Conservation (phyloP, 257 asterid genomes). For the Cynanchum wilfordii region DNA sequence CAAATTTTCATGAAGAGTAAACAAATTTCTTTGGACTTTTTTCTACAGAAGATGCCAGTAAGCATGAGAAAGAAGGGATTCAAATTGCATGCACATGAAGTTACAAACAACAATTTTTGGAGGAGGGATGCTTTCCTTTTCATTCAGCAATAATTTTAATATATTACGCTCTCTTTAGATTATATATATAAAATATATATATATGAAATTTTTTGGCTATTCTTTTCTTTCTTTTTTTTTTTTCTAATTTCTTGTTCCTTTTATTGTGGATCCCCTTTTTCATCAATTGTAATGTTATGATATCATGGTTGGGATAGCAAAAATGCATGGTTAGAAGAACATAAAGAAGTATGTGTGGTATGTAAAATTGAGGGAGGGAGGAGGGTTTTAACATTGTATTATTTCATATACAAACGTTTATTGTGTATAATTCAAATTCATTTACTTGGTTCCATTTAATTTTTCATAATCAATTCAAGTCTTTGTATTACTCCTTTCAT, state of each 20-base stretch:
- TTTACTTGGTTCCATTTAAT: slow-evolving; percentile 18
- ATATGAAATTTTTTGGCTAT: slow-evolving; percentile 12
- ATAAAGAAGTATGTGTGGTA: not conserved
- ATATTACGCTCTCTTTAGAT: slow-evolving; percentile 9
- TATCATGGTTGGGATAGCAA: slow-evolving; percentile 5
- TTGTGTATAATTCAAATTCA: slow-evolving; percentile 25
- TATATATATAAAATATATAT: not conserved
- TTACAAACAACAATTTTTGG: not conserved
- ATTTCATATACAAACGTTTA: slow-evolving; percentile 26
- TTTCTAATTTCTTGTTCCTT: too few species aligned
- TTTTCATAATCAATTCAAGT: not conserved
- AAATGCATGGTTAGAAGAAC: not conserved
- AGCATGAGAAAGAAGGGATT: not conserved
- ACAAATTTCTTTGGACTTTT: too few species aligned
- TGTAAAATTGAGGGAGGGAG: slow-evolving; percentile 21
- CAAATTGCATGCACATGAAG: slow-evolving; percentile 6
- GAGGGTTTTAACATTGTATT: slow-evolving; percentile 19
- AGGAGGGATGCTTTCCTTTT: slow-evolving; percentile 6
- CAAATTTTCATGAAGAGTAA: not conserved
- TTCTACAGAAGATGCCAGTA: slow-evolving; percentile 10
- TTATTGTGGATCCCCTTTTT: not conserved
- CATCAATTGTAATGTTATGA: slow-evolving; percentile 6
- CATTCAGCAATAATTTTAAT: slow-evolving; percentile 12
- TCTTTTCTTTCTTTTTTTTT: not conserved
- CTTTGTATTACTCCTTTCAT: too few species aligned